These are phyloP conservation scores for Heracleum sosnowskyi DNA, from an alignment of 129 eudicot genomes.

Conservation along the genomic window DNA sequence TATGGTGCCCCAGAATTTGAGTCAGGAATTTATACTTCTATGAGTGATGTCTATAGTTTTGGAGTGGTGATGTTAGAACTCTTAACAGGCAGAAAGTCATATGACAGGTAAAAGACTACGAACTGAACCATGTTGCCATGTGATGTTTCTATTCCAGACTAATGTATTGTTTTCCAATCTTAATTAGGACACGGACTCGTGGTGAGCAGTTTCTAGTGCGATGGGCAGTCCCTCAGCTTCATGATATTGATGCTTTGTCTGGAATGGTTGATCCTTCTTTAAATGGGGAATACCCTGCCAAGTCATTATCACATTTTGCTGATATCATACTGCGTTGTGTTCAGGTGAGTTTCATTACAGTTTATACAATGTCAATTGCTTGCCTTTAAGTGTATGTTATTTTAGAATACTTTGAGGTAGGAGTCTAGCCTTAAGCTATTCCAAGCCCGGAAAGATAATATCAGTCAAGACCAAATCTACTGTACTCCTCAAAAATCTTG, in stretches of 20 bases:
- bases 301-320: conserved; percentile 79
- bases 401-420: background rate
- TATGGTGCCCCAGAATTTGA: conserved; percentile 96
- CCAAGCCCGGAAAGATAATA: background rate
- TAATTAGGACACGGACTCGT: conserved; percentile 52
- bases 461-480: background rate
- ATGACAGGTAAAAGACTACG: conserved; percentile 59
- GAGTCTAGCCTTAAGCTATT: background rate
- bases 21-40: conserved; percentile 68
- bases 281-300: conserved; percentile 56
- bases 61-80: conserved; percentile 96
- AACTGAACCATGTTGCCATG: background rate
- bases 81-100: conserved; percentile 81
- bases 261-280: conserved; percentile 94
- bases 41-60: conserved; percentile 93
- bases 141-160: background rate
- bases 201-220: conserved; percentile 88
- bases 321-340: conserved; percentile 87
- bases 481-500: background rate
- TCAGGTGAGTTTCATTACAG: conserved; percentile 41
- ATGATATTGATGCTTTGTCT: conserved; percentile 78
- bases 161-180: conserved; percentile 3
- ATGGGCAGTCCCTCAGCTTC: conserved; percentile 94
- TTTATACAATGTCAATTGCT: background rate
- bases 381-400: background rate